Conservation (phyloP, 2,329 filamentous ascomycete species). For the Aspergillus tanneri region DNA sequence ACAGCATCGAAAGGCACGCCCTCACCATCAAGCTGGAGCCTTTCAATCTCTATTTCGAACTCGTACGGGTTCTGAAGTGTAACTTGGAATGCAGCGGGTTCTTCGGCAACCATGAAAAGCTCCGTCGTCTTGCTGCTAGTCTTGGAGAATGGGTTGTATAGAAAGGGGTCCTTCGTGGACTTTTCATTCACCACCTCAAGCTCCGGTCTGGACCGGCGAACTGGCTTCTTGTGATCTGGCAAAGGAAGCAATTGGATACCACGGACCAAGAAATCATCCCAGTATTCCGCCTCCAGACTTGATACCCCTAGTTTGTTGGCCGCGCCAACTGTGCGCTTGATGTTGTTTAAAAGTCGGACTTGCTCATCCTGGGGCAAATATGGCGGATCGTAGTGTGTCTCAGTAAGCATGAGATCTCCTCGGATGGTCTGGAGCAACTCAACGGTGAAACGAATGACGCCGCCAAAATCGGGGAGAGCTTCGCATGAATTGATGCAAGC, state of each 20-base stretch:
- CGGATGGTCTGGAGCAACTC: constrained; percentile 74
- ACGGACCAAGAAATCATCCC: constrained; percentile 92
- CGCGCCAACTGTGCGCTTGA: constrained; percentile 78
- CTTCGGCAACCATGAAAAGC: constrained; percentile 72
- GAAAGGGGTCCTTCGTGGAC: constrained; percentile 70
- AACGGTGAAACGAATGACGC: constrained; percentile 83
- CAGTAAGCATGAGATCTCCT: constrained; percentile 72
- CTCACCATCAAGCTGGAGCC: constrained; percentile 69
- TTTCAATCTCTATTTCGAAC: constrained; percentile 86
- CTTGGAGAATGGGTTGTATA: constrained; percentile 91
- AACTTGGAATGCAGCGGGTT: constrained; percentile 73
- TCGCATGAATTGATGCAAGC: constrained; percentile 94
- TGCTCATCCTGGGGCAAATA: constrained; percentile 80
- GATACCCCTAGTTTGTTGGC: constrained; percentile 71
- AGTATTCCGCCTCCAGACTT: constrained; percentile 77
- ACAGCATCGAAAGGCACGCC: constrained; percentile 70
- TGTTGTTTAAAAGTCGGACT: constrained; percentile 76
- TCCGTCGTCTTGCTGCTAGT: constrained; percentile 58
- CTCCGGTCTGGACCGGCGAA: constrained; percentile 61
- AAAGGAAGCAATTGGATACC: constrained; percentile 68
- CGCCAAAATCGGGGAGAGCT: constrained; percentile 85
- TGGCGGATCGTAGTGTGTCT: constrained; percentile 67
- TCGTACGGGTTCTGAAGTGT: constrained; percentile 94
- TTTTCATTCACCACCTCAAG: constrained; percentile 47
- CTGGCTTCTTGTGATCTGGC: constrained; percentile 59